Evolutionary conservation across 768 basidiomycete species (phyloP).

Genomic region (Pilatotrama ljubarskyi): DNA sequence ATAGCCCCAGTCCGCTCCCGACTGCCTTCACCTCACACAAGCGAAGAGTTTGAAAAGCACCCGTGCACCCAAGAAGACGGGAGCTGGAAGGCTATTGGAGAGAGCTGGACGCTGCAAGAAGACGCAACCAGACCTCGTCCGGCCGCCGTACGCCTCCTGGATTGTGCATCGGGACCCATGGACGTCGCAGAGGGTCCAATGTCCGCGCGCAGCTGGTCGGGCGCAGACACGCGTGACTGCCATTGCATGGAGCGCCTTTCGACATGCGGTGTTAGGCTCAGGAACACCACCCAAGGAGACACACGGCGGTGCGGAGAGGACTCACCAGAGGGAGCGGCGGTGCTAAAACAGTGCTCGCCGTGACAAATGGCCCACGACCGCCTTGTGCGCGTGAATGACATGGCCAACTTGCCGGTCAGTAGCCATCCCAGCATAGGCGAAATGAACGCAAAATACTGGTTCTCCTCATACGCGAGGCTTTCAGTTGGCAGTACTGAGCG

Average conservation of each 20-base stretch:
- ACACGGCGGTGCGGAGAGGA: background rate
- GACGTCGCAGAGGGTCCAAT: background rate
- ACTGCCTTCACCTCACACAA: too few species aligned
- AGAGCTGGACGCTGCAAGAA: background rate
- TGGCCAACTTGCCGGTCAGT: background rate
- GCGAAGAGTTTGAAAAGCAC: background rate
- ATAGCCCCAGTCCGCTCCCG: background rate
- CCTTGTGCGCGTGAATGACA: background rate
- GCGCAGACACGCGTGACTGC: slow-evolving; percentile 1
- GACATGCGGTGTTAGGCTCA: background rate
- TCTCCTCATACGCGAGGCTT: too few species aligned
- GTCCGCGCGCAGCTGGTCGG: background rate
- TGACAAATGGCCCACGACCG: background rate
- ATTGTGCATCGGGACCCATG: background rate
- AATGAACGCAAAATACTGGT: too few species aligned
- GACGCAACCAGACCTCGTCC: background rate
- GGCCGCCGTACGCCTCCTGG: background rate
- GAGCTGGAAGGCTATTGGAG: background rate
- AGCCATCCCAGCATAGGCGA: too few species aligned
- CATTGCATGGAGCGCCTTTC: background rate
- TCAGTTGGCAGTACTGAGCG: too few species aligned
- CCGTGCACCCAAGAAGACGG: background rate
- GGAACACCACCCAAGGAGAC: background rate
- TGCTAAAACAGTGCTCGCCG: slow-evolving; percentile 2
- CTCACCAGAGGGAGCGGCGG: slow-evolving; percentile 7